Evolutionary conservation across 192 early-diverging fungal species (phyloP).

Genomic region (Phlyctochytrium planicorne): DNA sequence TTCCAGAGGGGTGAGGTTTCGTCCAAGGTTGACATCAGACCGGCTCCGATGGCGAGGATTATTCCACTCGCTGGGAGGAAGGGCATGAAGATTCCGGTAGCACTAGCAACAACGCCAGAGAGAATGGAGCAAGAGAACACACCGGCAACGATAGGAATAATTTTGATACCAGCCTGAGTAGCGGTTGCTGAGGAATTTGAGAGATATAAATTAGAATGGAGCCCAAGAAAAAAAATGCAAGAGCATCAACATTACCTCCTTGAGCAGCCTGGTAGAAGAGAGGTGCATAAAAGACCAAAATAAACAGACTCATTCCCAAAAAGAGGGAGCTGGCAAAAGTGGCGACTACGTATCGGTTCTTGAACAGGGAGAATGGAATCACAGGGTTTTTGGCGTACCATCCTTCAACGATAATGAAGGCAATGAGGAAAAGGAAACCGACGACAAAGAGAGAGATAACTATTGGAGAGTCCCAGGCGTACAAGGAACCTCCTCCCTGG

Average conservation of each 20-base stretch:
- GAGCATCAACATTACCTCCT: conserved; percentile 24
- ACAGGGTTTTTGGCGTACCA: background rate
- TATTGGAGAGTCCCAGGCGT: conserved; percentile 52
- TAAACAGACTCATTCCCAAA: no score
- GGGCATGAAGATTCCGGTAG: conserved; percentile 60
- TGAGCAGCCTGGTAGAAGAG: conserved; percentile 78
- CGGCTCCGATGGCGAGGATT: no score
- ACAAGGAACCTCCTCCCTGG: conserved; percentile 68
- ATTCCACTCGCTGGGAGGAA: no score
- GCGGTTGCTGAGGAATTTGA: no score
- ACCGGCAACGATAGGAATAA: conserved; percentile 63
- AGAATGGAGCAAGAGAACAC: conserved; percentile 63
- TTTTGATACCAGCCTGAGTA: no score
- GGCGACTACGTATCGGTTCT: conserved; percentile 45
- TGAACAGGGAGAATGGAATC: conserved; percentile 45
- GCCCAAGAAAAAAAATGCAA: background rate
- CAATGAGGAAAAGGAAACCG: background rate
- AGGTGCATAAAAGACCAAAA: conserved; percentile 27
- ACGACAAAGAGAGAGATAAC: conserved; percentile 11
- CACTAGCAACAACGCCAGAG: conserved; percentile 42
- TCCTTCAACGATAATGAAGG: conserved; percentile 10
- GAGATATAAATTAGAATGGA: conserved; percentile 36
- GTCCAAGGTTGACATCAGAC: conserved; percentile 60
- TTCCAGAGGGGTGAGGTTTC: conserved; percentile 42
- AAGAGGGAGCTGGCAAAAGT: no score